Evolutionary conservation across 257 asterid genomes (phyloP), one percentile per base, ranked within the genome.

Genomic region (Misopates orontium): DNA sequence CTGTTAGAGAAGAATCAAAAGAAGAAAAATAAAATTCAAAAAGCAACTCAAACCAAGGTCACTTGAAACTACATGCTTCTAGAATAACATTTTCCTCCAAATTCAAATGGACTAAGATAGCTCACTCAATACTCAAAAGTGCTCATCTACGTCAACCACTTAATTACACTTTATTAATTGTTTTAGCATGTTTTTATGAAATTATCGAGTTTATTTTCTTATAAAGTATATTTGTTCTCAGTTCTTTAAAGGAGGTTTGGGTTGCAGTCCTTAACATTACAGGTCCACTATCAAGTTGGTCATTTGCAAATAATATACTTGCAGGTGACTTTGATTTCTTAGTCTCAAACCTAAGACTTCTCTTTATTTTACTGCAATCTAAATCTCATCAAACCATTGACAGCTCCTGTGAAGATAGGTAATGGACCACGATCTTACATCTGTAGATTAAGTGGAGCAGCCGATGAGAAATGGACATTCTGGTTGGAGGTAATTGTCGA

Each of bases 241-340:
- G 99, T 62, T 86, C 95, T 69, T 69, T 81, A 64, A 74, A 86
- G 85, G 96, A 94, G 84, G 95, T 86, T 15, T 90, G 96, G 97
- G 96, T 90, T 62, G 85, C 96, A 31, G 96, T 90, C 75, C 80
- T 94, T 19, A 90, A 90, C 81, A 82, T 94, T 59, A 86, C 99
- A 6, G 99, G 99, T 64, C 95, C 99, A 40, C 73, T 94, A 68
- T 88, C 95, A 68, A 83, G 85, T 71, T 90, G 99, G 99, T 90
- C 99, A 54, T 88, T 94, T 77, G 85, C 99, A 61, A 64, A 88
- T 69, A 71, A 74, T 69, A 40, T 16, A 28, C 63, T 94, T 68
- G 93, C 99, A 86, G 99, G 99, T 94, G 75, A 77, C 60, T 58
- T 60, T 21, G 66, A 47, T 66, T 69, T 60, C 52, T 65, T 44